These are phyloP conservation scores for Didymella pomorum DNA, from an alignment of 2,329 filamentous ascomycete genomes.

Conservation along the genomic window DNA sequence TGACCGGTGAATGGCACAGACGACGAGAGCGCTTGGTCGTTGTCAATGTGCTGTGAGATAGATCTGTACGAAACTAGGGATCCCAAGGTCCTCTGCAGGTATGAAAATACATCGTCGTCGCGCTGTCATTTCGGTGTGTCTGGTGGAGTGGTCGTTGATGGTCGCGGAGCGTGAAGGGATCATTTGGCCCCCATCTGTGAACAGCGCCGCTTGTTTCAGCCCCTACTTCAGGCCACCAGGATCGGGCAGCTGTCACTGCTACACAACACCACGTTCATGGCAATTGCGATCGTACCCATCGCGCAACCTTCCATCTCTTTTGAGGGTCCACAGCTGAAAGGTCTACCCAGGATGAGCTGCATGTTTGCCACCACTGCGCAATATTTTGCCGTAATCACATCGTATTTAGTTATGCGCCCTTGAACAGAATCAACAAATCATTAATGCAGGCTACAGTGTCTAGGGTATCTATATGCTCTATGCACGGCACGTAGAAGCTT, in stretches of 20 bases:
- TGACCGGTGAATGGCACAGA: constrained; percentile 1
- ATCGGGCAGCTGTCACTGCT: not conserved
- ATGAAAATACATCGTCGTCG: not conserved
- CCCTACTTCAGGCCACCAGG: not conserved
- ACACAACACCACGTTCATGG: not conserved
- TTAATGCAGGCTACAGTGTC: not conserved
- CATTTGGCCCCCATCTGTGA: not conserved
- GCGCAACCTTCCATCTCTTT: not conserved
- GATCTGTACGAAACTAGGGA: not conserved
- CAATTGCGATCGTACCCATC: not conserved
- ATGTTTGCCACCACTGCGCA: not conserved
- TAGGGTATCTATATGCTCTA: constrained; percentile 9
- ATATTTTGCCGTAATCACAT: not conserved
- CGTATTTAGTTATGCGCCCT: too few species aligned
- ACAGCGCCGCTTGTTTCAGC: constrained; percentile 15
- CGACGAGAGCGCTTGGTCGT: not conserved
- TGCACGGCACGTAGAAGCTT: not conserved
- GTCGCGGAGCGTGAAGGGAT: not conserved
- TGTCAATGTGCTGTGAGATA: not conserved
- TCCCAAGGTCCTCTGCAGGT: not conserved
- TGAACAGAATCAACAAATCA: not conserved
- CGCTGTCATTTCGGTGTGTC: not conserved
- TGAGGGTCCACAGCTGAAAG: not conserved
- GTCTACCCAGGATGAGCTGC: not conserved
- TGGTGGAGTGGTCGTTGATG: not conserved